phyloP scores from a whole-genome alignment of 148 eudicot genomes.

The Camellia granthamiana region DNA sequence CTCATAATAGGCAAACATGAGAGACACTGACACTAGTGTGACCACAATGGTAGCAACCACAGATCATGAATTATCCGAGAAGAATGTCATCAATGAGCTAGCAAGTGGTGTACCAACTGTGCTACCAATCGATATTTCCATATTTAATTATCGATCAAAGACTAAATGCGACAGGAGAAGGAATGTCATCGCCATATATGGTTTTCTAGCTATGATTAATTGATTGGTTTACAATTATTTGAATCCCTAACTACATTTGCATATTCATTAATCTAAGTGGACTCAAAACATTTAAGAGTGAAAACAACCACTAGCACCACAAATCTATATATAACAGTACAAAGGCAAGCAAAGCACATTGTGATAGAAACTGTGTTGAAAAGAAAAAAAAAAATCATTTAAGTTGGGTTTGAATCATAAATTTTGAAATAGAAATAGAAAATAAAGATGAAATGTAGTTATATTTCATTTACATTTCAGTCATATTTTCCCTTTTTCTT shows the following conservation, averaged over 20 bases:
- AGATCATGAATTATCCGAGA: neutral
- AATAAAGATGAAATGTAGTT: too few species aligned
- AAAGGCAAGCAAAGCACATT: too few species aligned
- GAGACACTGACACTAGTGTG: too few species aligned
- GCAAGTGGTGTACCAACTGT: neutral
- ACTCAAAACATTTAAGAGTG: neutral
- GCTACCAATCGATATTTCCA: neutral
- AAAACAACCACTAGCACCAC: too few species aligned
- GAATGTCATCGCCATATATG: conserved; percentile 1
- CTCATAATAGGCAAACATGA: neutral
- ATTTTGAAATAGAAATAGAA: too few species aligned
- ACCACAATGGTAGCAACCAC: neutral
- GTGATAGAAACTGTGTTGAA: too few species aligned
- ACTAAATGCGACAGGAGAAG: conserved; percentile 1
- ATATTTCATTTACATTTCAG: too few species aligned
- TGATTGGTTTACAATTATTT: neutral
- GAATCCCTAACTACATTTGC: neutral
- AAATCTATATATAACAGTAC: too few species aligned
- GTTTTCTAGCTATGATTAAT: neutral
- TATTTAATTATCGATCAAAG: neutral
- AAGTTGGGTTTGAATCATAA: too few species aligned
- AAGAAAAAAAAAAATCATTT: too few species aligned
- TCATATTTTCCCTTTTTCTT: too few species aligned
- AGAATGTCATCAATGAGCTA: neutral
- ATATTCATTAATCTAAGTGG: neutral